These are phyloP conservation scores for Zoysia matrella DNA, from an alignment of 202 grass and related monocot species.

Conservation along the genomic window DNA sequence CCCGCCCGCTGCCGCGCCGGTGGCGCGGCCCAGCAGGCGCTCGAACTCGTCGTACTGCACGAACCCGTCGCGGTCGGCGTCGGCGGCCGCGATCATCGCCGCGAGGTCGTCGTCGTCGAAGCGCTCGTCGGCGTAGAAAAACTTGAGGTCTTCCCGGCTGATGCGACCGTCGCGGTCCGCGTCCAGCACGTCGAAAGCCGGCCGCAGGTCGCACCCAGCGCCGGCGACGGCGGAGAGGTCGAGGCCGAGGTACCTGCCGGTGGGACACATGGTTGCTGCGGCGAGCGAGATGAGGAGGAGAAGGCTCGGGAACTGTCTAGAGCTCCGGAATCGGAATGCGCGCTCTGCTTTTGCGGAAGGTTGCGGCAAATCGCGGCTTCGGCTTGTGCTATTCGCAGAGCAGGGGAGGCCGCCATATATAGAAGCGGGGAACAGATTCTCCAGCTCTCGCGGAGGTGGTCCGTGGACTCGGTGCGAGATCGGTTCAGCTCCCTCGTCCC, in stretches of 20 bases:
- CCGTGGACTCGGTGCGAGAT: slow-evolving; percentile 11
- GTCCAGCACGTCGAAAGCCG: slow-evolving; percentile 93
- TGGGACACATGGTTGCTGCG: slow-evolving; percentile 66
- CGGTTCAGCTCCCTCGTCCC: neutral
- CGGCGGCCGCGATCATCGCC: slow-evolving; percentile 86
- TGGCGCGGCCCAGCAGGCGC: slow-evolving; percentile 56
- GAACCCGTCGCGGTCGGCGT: slow-evolving; percentile 83
- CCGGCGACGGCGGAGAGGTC: slow-evolving; percentile 42
- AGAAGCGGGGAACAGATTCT: slow-evolving; percentile 18
- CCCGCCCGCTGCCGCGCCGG: neutral
- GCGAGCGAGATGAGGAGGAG: neutral
- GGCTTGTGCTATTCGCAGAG: neutral
- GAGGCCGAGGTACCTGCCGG: slow-evolving; percentile 50
- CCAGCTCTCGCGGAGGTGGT: neutral
- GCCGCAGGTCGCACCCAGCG: slow-evolving; percentile 43
- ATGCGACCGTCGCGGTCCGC: slow-evolving; percentile 90
- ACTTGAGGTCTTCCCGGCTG: slow-evolving; percentile 90
- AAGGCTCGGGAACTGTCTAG: slow-evolving; percentile 14
- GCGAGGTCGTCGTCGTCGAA: slow-evolving; percentile 79
- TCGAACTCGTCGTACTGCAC: slow-evolving; percentile 93
- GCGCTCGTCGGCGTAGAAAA: slow-evolving; percentile 64
- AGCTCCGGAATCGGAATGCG: slow-evolving; percentile 6
- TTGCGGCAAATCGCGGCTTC: slow-evolving; percentile 9
- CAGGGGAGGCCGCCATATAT: slow-evolving; percentile 44
- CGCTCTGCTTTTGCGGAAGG: slow-evolving; percentile 10